Conservation (phyloP, 1,284 basidiomycete genomes). For the Fomitopsis palustris region DNA sequence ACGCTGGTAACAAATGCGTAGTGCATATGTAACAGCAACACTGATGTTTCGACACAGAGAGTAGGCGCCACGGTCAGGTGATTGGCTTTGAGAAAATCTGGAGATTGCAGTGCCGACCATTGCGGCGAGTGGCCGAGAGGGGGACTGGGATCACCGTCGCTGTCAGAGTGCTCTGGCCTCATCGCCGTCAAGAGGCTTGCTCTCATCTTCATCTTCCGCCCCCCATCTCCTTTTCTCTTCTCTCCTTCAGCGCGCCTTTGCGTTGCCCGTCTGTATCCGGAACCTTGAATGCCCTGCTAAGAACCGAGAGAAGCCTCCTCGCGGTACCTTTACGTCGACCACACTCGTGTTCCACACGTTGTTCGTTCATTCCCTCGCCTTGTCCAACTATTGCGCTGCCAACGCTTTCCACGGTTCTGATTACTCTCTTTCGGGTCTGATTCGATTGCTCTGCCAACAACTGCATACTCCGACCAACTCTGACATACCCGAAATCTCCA, state of each 20-base stretch:
- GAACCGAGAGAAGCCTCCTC: slow-evolving; percentile 13
- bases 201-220: background rate
- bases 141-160: background rate
- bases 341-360: slow-evolving; percentile 77
- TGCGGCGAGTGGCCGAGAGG: background rate
- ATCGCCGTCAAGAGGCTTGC: background rate
- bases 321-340: slow-evolving; percentile 10
- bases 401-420: slow-evolving; percentile 11
- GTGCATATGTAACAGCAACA: too few species aligned
- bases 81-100: background rate
- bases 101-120: background rate
- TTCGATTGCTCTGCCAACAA: slow-evolving; percentile 10
- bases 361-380: slow-evolving; percentile 43
- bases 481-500: slow-evolving; percentile 17
- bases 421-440: slow-evolving; percentile 17
- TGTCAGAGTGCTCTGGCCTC: background rate
- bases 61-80: background rate
- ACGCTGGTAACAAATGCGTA: too few species aligned
- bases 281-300: slow-evolving; percentile 11
- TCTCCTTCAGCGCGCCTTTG: background rate
- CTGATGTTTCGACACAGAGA: too few species aligned
- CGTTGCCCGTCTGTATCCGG: slow-evolving; percentile 8
- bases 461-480: background rate
- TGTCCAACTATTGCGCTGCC: slow-evolving; percentile 13
- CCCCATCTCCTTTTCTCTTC: background rate